Evolutionary conservation across 352 stramenopile species (phyloP), one percentile per base, ranked within the genome.

Genomic region (Globisporangium takayamanum): DNA sequence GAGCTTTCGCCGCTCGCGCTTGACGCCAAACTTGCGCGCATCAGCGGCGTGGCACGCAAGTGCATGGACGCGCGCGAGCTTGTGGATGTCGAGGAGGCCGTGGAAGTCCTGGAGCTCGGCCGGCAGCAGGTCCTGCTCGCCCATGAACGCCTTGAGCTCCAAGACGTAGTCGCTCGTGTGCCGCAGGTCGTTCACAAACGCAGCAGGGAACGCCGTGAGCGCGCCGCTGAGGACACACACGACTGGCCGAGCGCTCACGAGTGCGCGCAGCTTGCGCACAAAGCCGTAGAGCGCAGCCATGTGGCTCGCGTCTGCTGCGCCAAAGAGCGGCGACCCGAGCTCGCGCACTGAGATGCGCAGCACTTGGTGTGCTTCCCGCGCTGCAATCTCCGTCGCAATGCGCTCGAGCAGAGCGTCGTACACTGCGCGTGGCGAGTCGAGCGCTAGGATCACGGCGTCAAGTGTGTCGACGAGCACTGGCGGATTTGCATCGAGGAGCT

Each of bases 1-100:
- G n/a, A 89, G 66, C 63, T 89, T 89, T 22, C 81, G 78, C 5
- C 69, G 74, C 39, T 87, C 78, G 39, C 81, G 76, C 59, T 86
- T 86, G 52, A 91, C 52, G 14, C 78, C 81, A 30, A 79, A 83
- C 33, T 83, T 82, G 42, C 69, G 68, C 36, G 80, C 74, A 47
- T 84, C 78, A 1, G 78, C 57, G 12, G 77, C 69, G 59, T 89
- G 70, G 26, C 68, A 73, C 25, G 81, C 74, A 1, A 91, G 61
- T 6, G 81, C 59, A 47, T 91, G 75, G 30, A 86, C 53, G 25
- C 74, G 73, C 49, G 81, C 73, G 30, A 91, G 67, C 55, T 80
- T 80, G n/a, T 68, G 66, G 57, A 91, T 63, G 47, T 74, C 71
- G 22, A 88, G 51, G 18, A 87, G 66, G 0, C 79, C 81, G 37